Evolutionary conservation across 106 monocot species (phyloP).

Genomic region (Alisma plantagoaquatica): DNA sequence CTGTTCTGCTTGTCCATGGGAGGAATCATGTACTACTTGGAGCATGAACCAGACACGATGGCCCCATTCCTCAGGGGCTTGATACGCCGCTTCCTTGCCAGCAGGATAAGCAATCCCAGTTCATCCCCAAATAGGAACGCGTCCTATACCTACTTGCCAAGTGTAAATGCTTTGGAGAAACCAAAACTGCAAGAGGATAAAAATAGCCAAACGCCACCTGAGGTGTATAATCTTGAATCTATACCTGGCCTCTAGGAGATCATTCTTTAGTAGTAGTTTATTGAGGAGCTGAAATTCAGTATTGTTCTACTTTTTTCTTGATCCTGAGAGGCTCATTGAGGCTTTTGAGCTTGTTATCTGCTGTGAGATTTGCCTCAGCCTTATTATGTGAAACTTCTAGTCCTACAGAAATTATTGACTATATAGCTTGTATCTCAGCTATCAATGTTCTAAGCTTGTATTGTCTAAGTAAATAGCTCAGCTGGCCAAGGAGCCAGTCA

Average conservation of each 20-base stretch:
- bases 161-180: slow-evolving; percentile 28
- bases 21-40: slow-evolving; percentile 96
- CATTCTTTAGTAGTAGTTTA: too few species aligned
- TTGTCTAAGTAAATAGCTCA: too few species aligned
- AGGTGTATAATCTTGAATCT: slow-evolving; percentile 74
- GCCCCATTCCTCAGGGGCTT: slow-evolving; percentile 81
- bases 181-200: slow-evolving; percentile 14
- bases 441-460: too few species aligned
- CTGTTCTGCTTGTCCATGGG: slow-evolving; percentile 93
- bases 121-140: slow-evolving; percentile 32
- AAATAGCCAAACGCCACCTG: slow-evolving; percentile 22
- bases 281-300: too few species aligned
- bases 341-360: too few species aligned
- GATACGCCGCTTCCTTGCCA: slow-evolving; percentile 79
- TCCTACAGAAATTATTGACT: too few species aligned
- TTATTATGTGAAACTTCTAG: too few species aligned
- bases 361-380: too few species aligned
- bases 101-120: slow-evolving; percentile 86
- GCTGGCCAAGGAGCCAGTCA: too few species aligned
- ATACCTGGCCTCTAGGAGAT: slow-evolving; percentile 68
- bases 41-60: slow-evolving; percentile 95
- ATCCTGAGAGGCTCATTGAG: too few species aligned
- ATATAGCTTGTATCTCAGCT: too few species aligned
- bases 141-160: slow-evolving; percentile 58
- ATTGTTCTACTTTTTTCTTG: too few species aligned